These are phyloP conservation scores for Tephrocybe sp. DNA, from an alignment of 768 basidiomycete species.

Conservation along the genomic window DNA sequence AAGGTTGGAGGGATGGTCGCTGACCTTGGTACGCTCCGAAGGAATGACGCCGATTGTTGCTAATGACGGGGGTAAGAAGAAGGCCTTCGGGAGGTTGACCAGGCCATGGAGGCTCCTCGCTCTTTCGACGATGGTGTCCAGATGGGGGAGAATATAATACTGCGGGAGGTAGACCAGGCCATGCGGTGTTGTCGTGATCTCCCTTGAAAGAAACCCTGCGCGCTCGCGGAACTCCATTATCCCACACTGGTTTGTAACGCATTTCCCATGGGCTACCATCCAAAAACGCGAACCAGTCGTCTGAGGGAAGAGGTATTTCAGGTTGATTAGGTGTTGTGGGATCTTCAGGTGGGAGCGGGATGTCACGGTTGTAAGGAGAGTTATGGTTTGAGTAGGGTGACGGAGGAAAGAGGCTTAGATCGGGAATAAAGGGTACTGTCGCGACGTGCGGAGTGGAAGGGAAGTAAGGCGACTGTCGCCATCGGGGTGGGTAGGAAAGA, in stretches of 20 bases:
- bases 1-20: background rate
- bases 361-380: background rate
- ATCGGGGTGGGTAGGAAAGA: background rate
- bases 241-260: no score
- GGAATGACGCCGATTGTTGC: background rate
- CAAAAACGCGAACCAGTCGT: background rate
- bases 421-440: constrained; percentile 1
- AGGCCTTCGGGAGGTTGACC: no score
- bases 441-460: background rate
- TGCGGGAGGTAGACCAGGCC: background rate
- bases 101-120: no score
- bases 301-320: background rate
- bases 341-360: background rate
- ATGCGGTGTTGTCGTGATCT: background rate
- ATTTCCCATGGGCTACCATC: no score
- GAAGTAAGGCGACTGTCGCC: background rate
- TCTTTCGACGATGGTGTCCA: no score
- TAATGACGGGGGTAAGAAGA: no score
- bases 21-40: background rate
- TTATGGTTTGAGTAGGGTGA: constrained; percentile 2
- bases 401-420: background rate
- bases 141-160: no score
- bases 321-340: constrained; percentile 6
- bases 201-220: background rate
- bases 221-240: background rate